A percentile compares a stretch with the other conserved stretches of the same genome.
These are phyloP conservation scores for Mycena belliarum DNA, from an alignment of 768 basidiomycete species.

Conservation along the genomic window DNA sequence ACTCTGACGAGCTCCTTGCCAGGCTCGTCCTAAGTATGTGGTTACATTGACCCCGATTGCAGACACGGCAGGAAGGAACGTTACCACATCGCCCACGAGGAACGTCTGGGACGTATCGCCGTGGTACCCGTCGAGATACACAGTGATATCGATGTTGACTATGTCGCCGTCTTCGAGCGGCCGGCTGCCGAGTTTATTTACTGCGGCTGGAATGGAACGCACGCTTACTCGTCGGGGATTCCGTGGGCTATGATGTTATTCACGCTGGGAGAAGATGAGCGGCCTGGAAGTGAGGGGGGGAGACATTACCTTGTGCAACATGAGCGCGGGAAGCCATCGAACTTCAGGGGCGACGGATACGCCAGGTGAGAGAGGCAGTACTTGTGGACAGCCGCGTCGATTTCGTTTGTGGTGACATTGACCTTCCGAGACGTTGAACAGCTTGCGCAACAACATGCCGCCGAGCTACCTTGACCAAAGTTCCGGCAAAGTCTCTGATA, in stretches of 20 bases:
- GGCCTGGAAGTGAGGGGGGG: conserved; percentile 25
- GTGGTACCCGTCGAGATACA: conserved; percentile 82
- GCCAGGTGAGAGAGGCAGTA: conserved; percentile 68
- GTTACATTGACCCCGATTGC: too few relatives aligned
- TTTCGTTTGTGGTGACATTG: conserved; percentile 70
- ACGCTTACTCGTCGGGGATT: conserved; percentile 82
- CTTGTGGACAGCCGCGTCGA: conserved; percentile 74
- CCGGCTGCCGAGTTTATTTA: conserved; percentile 50
- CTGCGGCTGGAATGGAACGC: neutral
- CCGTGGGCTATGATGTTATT: conserved; percentile 90
- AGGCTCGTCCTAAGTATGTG: conserved; percentile 67
- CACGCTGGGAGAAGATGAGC: conserved; percentile 59
- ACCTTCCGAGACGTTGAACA: conserved; percentile 51
- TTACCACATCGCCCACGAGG: conserved; percentile 77
- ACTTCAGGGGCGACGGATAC: conserved; percentile 85
- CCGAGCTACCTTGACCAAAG: conserved; percentile 48
- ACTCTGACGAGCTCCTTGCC: conserved; percentile 66
- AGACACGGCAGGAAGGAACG: conserved; percentile 21
- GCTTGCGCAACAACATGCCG: too few relatives aligned
- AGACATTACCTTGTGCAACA: conserved; percentile 64
- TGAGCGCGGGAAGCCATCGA: conserved; percentile 73
- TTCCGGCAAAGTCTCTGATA: conserved; percentile 56
- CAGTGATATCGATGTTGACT: conserved; percentile 85
- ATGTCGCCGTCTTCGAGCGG: conserved; percentile 82
- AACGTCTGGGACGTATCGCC: conserved; percentile 90